Base-by-base conservation (phyloP, 1,284 basidiomycete species). In the Wallemia hederae region DNA sequence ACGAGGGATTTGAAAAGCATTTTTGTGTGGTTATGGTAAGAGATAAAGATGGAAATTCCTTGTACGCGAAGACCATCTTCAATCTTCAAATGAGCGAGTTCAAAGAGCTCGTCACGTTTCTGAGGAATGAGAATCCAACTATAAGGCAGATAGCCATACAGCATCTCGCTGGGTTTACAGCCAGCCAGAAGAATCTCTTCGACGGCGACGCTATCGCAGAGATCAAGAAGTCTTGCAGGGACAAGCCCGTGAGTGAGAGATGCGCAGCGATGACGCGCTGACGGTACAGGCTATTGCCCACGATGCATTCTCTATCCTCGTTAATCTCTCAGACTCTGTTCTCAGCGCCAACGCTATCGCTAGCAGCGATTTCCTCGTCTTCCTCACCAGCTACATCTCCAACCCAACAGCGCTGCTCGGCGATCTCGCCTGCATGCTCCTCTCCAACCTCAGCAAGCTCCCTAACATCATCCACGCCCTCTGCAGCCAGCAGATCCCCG, bases 361-460 rank as follows among this genome's bases (percentile, higher is more conserved):
- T 1, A 85, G 94, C 63, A 71, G 76, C 0, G 72, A 77, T 0
- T 97, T 92, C 69, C 72, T 96, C 49, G 73, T 73, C 27, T 97
- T 94, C 68, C 73, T 98, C 28, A 81, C 88, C 0, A 83, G 87
- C 0, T 96, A 96, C 71, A 90, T 92, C 61, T 76, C 90, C 63
- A 84, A 92, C 71, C 82, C 85, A 3, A 79, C 84, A 63, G 83
- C 91, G 2, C 80, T 86, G 60, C 80, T 96, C 22, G 88, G 90
- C 28, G 92, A 97, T 72, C 78, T 97, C 11, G 89, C 90, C 0
- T 81, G 87, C 28, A 98, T 99, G 94, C 77, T 98, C 0, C 77
- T 98, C 3, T 96, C 91, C 22, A 99, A 99, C 71, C 74, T 97
- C 55, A 88, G 89, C 17, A 79, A 85, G 15, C 80, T 86, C 60